phyloP scores from a whole-genome alignment of 2,329 filamentous ascomycete genomes.

The Knufia petricola region DNA sequence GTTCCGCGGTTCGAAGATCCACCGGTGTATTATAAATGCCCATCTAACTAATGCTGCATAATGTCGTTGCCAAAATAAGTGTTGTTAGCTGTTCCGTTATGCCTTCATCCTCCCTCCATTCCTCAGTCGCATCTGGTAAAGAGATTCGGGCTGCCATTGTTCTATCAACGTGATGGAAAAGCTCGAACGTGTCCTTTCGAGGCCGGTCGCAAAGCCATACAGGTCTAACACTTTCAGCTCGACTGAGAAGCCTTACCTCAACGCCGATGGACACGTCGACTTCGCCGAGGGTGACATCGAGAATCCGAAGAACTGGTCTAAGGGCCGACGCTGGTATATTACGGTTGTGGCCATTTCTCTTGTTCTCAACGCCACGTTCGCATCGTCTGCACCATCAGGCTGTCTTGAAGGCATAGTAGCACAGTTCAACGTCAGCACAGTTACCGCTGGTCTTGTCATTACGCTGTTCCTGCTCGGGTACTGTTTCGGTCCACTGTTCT shows the following conservation, averaged over 20 bases:
- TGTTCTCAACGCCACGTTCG: constrained; percentile 48
- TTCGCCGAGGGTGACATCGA: constrained; percentile 43
- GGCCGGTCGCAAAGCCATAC: constrained; percentile 45
- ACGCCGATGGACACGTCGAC: constrained; percentile 42
- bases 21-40: too few species aligned
- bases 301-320: constrained; percentile 34
- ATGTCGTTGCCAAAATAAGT: too few species aligned
- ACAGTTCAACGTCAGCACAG: constrained; percentile 39
- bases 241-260: constrained; percentile 34
- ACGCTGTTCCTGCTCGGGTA: constrained; percentile 57
- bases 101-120: not conserved
- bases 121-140: not conserved
- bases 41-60: too few species aligned
- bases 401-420: constrained; percentile 33
- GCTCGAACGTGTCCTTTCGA: constrained; percentile 40
- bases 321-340: constrained; percentile 34
- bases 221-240: constrained; percentile 33
- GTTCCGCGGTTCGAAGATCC: too few species aligned
- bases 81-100: too few species aligned
- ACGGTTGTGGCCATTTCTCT: constrained; percentile 32
- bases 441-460: constrained; percentile 47
- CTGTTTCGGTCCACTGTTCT: constrained; percentile 51
- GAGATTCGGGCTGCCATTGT: not conserved
- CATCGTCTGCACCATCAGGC: constrained; percentile 36
- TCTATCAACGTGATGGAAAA: constrained; percentile 27